Evolutionary conservation across 129 eudicot species (phyloP).

Genomic region (Tanacetum coccineum): DNA sequence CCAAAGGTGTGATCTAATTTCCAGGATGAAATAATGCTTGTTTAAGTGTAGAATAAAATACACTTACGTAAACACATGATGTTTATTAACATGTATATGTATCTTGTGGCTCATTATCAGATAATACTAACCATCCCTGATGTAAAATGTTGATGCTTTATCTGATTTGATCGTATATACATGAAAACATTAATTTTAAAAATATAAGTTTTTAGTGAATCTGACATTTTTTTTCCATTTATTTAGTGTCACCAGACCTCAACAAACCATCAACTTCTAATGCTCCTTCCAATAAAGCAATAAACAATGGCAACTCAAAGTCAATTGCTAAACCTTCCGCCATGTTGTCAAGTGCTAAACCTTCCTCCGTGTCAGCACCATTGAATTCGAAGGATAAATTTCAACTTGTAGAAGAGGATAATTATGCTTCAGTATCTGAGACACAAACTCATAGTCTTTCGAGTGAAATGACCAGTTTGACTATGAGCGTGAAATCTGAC

Average conservation of each 20-base stretch:
- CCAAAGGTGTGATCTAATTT: conserved; percentile 43
- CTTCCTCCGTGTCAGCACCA: conserved; percentile 38
- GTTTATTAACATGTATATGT: conserved; percentile 13
- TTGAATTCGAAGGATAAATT: conserved; percentile 29
- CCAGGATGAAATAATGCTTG: not conserved
- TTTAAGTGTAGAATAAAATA: not conserved
- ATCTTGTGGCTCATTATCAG: not conserved
- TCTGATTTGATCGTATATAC: not conserved
- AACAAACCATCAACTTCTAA: conserved; percentile 37
- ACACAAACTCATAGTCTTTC: conserved; percentile 30
- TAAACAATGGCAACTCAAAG: conserved; percentile 29
- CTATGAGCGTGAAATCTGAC: conserved; percentile 47
- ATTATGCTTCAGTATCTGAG: conserved; percentile 25
- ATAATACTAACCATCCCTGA: conserved; percentile 1
- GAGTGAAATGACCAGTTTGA: conserved; percentile 29
- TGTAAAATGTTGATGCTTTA: conserved; percentile 3
- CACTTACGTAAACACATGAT: conserved; percentile 3
- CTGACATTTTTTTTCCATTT: conserved; percentile 5
- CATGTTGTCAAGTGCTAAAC: conserved; percentile 27
- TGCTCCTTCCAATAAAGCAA: conserved; percentile 31
- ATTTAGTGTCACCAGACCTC: conserved; percentile 28
- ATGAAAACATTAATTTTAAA: not conserved
- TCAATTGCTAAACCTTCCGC: conserved; percentile 33
- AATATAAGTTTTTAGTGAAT: not conserved
- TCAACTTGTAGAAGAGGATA: conserved; percentile 22